Conservation (phyloP, 768 basidiomycete species). For the Auricularia auricula-judae region DNA sequence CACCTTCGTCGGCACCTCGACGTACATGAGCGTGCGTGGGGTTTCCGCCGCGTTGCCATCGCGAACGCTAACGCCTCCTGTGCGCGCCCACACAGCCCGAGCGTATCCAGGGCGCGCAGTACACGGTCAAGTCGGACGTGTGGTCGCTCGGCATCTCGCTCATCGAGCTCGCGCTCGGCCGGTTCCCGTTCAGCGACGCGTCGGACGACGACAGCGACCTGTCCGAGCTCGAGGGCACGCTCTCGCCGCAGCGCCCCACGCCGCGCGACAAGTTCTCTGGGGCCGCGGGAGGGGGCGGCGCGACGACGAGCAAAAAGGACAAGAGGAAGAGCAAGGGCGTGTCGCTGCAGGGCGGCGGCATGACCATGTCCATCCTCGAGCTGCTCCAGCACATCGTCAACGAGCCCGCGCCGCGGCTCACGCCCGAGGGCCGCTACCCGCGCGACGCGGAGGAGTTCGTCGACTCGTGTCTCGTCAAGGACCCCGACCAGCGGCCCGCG, state of each 20-base stretch:
- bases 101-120: slow-evolving; percentile 96
- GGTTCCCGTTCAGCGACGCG: slow-evolving; percentile 91
- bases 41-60: background rate
- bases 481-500: slow-evolving; percentile 70
- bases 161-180: slow-evolving; percentile 92
- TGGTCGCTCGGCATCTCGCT: slow-evolving; percentile 97
- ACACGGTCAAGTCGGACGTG: slow-evolving; percentile 97
- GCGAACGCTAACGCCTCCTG: too few species aligned
- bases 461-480: slow-evolving; percentile 83
- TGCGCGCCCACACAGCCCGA: slow-evolving; percentile 57
- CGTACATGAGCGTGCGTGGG: slow-evolving; percentile 86
- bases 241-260: slow-evolving; percentile 59
- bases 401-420: slow-evolving; percentile 86
- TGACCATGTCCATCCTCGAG: slow-evolving; percentile 98
- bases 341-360: slow-evolving; percentile 83
- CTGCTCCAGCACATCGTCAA: slow-evolving; percentile 96
- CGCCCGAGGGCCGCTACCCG: slow-evolving; percentile 63
- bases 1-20: slow-evolving; percentile 97
- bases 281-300: slow-evolving; percentile 6
- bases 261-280: slow-evolving; percentile 30
- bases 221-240: slow-evolving; percentile 66
- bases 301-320: slow-evolving; percentile 43
- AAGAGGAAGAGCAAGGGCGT: slow-evolving; percentile 88
- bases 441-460: slow-evolving; percentile 73
- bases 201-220: slow-evolving; percentile 63